Evolutionary conservation across 345 rosid species (phyloP).

Genomic region (Anacardium occidentale): DNA sequence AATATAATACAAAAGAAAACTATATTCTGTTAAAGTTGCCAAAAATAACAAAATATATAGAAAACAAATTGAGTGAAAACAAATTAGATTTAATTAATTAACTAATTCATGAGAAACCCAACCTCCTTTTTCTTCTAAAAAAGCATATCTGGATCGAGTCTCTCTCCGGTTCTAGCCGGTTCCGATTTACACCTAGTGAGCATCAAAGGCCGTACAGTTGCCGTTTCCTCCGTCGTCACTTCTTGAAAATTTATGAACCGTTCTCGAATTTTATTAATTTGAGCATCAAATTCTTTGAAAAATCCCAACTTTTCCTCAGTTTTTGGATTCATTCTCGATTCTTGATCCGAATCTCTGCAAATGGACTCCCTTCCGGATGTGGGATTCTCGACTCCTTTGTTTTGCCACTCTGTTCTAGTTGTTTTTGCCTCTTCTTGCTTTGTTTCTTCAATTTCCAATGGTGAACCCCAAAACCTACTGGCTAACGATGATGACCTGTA

Average conservation of each 20-base stretch:
- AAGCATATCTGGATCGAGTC: slow-evolving; percentile 45
- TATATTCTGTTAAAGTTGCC: slow-evolving; percentile 27
- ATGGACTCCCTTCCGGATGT: slow-evolving; percentile 32
- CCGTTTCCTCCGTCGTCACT: slow-evolving; percentile 23
- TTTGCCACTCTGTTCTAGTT: slow-evolving; percentile 23
- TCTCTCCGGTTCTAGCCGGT: slow-evolving; percentile 69
- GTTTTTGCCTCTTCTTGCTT: slow-evolving; percentile 23
- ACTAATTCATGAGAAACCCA: slow-evolving; percentile 54
- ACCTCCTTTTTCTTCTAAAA: slow-evolving; percentile 56
- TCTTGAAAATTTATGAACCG: slow-evolving; percentile 22
- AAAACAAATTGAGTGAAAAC: background rate
- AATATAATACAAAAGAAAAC: slow-evolving; percentile 3
- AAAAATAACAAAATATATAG: background rate
- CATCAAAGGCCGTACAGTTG: slow-evolving; percentile 29
- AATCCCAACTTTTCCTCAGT: slow-evolving; percentile 22
- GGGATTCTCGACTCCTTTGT: slow-evolving; percentile 27
- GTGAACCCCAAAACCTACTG: slow-evolving; percentile 74
- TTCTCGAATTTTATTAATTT: slow-evolving; percentile 23
- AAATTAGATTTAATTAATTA: slow-evolving; percentile 7
- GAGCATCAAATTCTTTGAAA: slow-evolving; percentile 29
- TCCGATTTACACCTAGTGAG: slow-evolving; percentile 85
- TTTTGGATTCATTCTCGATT: slow-evolving; percentile 26
- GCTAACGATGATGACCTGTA: slow-evolving; percentile 82
- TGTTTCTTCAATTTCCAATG: slow-evolving; percentile 36
- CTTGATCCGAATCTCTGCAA: slow-evolving; percentile 27